A percentile compares a stretch with the other conserved stretches of the same genome.
These are phyloP conservation scores for Bisporella sp. DNA, from an alignment of 2,329 filamentous ascomycete genomes.

Conservation along the genomic window DNA sequence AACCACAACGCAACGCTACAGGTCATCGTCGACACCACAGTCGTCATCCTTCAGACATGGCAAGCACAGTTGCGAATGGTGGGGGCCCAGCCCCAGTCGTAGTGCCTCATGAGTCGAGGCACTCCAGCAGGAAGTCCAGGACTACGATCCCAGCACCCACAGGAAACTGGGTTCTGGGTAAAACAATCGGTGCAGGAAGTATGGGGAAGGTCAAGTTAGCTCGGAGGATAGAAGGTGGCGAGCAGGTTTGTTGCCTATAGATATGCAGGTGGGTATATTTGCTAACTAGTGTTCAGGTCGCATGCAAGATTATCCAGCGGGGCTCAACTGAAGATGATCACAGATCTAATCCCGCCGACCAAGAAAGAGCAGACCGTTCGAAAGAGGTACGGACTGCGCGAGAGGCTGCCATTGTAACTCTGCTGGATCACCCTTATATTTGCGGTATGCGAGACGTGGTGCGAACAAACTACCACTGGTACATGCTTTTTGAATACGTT, in stretches of 20 bases:
- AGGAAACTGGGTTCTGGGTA: slow-evolving; percentile 90
- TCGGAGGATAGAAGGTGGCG: slow-evolving; percentile 79
- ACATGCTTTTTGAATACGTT: slow-evolving; percentile 99
- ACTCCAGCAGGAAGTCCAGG: slow-evolving; percentile 44
- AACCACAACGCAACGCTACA: slow-evolving; percentile 31
- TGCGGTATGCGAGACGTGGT: slow-evolving; percentile 94
- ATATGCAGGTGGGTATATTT: neutral
- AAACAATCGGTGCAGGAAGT: slow-evolving; percentile 94
- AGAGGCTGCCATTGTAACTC: slow-evolving; percentile 91
- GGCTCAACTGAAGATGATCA: slow-evolving; percentile 74
- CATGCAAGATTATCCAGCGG: slow-evolving; percentile 93
- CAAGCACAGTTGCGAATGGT: slow-evolving; percentile 45
- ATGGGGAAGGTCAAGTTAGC: slow-evolving; percentile 99
- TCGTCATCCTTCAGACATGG: slow-evolving; percentile 34
- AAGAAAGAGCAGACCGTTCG: slow-evolving; percentile 87
- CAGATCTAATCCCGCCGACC: slow-evolving; percentile 61
- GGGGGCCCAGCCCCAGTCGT: slow-evolving; percentile 45
- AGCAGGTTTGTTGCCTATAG: slow-evolving; percentile 57
- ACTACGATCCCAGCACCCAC: slow-evolving; percentile 87
- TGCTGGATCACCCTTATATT: slow-evolving; percentile 91
- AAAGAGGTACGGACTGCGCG: slow-evolving; percentile 93
- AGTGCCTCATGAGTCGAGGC: slow-evolving; percentile 40
- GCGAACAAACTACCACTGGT: slow-evolving; percentile 97
- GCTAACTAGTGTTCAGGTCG: slow-evolving; percentile 55
- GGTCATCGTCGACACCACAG: slow-evolving; percentile 27